These are phyloP conservation scores for Xylaria palmicola DNA, from an alignment of 495 filamentous ascomycete genomes.

Conservation along the genomic window DNA sequence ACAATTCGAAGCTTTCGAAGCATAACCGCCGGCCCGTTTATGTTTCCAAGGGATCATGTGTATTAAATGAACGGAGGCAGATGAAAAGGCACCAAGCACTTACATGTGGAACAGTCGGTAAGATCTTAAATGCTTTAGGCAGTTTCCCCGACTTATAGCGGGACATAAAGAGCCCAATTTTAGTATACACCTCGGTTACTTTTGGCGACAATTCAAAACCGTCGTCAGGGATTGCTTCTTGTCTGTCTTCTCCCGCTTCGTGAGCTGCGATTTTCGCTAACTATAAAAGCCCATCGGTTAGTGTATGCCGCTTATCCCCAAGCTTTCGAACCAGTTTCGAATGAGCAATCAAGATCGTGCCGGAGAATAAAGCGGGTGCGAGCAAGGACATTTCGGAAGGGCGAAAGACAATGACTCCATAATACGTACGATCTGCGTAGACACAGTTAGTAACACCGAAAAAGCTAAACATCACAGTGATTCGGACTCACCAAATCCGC, in stretches of 20 bases:
- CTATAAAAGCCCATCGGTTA: not conserved
- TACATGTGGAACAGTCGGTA: slow-evolving; percentile 78
- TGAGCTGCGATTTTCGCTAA: slow-evolving; percentile 90
- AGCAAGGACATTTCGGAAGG: not conserved
- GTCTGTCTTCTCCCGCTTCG: slow-evolving; percentile 63
- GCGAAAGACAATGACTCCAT: not conserved
- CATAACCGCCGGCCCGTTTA: not conserved
- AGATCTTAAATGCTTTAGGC: slow-evolving; percentile 95
- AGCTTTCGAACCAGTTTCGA: not conserved
- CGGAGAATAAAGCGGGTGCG: not conserved
- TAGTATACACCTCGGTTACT: slow-evolving; percentile 89
- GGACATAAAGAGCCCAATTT: slow-evolving; percentile 57
- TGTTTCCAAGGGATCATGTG: not conserved
- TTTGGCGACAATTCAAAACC: slow-evolving; percentile 86
- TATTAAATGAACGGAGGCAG: not conserved
- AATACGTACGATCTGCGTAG: slow-evolving; percentile 12
- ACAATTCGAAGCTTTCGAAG: not conserved
- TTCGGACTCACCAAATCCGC: slow-evolving; percentile 59
- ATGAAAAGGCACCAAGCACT: not conserved
- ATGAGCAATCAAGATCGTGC: not conserved
- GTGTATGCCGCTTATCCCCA: not conserved
- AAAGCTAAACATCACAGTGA: not conserved
- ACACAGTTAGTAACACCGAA: slow-evolving; percentile 45
- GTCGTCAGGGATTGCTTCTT: slow-evolving; percentile 55
- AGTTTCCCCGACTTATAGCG: slow-evolving; percentile 93